Percentiles rank a stretch among this genome's conserved stretches.
These are phyloP conservation scores for Russula compacta DNA, from an alignment of 768 basidiomycete genomes.

Conservation along the genomic window DNA sequence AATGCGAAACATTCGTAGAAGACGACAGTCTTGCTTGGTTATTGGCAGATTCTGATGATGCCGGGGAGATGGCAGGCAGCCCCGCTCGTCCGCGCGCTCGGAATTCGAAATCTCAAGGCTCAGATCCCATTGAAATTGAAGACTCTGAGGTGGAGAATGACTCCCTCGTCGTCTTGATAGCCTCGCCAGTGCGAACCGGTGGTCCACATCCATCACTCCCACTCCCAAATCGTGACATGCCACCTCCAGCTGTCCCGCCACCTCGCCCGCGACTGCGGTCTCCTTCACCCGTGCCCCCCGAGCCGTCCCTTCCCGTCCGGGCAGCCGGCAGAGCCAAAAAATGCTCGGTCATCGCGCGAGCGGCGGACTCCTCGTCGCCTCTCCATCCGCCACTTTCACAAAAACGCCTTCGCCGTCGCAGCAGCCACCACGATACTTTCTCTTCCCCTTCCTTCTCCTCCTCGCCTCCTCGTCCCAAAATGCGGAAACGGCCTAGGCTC, in stretches of 20 bases:
- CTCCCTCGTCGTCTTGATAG: background rate
- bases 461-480: conserved; percentile 17
- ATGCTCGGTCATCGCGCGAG: conserved; percentile 9
- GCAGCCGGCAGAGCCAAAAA: conserved; percentile 28
- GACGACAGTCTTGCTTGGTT: conserved; percentile 18
- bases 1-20: background rate
- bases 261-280: conserved; percentile 23
- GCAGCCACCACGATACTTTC: background rate
- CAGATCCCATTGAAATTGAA: conserved; percentile 11
- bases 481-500: conserved; percentile 21
- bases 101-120: background rate
- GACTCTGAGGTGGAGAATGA: conserved; percentile 7
- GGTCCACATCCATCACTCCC: background rate
- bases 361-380: conserved; percentile 26
- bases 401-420: conserved; percentile 23
- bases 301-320: conserved; percentile 39
- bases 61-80: background rate
- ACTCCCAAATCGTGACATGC: conserved; percentile 22
- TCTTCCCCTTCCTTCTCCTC: background rate
- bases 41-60: conserved; percentile 19
- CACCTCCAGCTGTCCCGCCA: conserved; percentile 30
- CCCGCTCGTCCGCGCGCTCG: background rate
- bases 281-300: conserved; percentile 24
- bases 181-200: background rate
- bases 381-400: conserved; percentile 28